Base-by-base conservation (phyloP, 2,329 filamentous ascomycete genomes). In the Nothophaeocryptopus gaeumannii region DNA sequence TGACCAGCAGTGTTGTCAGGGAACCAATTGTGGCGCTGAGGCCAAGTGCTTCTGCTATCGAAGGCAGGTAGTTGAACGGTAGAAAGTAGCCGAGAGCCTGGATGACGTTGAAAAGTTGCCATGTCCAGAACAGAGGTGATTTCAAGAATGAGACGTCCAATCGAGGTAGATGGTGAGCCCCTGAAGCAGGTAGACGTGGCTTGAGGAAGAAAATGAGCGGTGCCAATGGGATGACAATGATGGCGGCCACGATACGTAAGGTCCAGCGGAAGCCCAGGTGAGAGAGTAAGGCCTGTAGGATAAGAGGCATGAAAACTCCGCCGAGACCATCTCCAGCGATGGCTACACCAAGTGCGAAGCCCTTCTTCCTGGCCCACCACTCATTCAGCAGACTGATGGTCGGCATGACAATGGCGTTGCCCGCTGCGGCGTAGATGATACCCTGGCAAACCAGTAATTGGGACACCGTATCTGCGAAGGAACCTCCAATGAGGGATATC, bases 291-390 rank as follows among this genome's bases (percentile, higher is more conserved):
- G 68, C 70, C 55, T 75, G 67, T 8, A 78, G 58, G 8, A 72
- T 59, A 4, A 78, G 48, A 0, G 75, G 76, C 38, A 78, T 66
- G 8, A 74, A 65, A 3, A 72, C 69, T 3, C 76, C 76, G 1
- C 72, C 72, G 3, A 73, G 57, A 2, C 76, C 77, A 10, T 73
- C 70, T 0, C 72, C 59, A 65, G 69, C 60, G 48, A 55, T 56
- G 53, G 78, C 75, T 8, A 74, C 70, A 3, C 78, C 78, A 58
- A 75, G 77, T 0, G 78, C 78, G 26, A 80, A 68, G 0, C 77
- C 76, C 56, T 76, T 74, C 34, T 45, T 53, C 39, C 55, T 48
- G 5, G 51, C 39, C n/a, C 50, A 58, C 56, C 54, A 58, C 35
- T 56, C 54, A 38, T 56, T 55, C 39, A 56, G 35, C 29, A 50